These are phyloP conservation scores for Cercospora sp. DNA, from an alignment of 2,329 filamentous ascomycete genomes.

Conservation along the genomic window DNA sequence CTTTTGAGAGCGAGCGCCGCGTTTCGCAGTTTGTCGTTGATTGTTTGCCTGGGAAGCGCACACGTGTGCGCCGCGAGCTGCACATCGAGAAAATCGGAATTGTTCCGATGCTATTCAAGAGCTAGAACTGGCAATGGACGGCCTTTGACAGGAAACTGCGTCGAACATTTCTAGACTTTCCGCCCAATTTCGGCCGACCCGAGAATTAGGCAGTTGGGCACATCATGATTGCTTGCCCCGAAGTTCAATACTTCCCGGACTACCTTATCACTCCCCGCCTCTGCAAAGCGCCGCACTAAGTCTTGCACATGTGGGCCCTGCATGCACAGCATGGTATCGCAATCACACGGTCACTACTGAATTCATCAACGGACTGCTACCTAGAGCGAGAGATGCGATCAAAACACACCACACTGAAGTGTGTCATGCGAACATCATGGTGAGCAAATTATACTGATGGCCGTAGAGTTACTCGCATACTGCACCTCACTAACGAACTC, in stretches of 20 bases:
- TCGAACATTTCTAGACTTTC: background rate
- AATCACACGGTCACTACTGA: background rate
- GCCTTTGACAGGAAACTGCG: background rate
- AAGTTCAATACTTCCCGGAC: background rate
- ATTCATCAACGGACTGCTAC: background rate
- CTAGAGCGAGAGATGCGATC: background rate
- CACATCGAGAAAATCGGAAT: background rate
- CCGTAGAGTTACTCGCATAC: background rate
- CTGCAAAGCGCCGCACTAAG: background rate
- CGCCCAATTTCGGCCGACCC: background rate
- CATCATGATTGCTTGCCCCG: background rate
- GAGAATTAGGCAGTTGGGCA: background rate
- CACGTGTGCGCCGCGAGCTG: background rate
- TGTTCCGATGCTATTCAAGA: background rate
- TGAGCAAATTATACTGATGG: background rate
- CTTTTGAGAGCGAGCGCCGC: background rate
- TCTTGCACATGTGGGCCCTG: background rate
- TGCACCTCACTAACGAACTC: background rate
- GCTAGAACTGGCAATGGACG: background rate
- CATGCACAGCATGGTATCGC: background rate
- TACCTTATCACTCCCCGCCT: background rate
- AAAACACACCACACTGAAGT: background rate
- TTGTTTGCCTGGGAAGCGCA: background rate
- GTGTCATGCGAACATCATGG: background rate
- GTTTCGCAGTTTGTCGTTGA: constrained; percentile 1